Base-by-base conservation (phyloP, 306 rosid species). In the Lathyrus sativus region DNA sequence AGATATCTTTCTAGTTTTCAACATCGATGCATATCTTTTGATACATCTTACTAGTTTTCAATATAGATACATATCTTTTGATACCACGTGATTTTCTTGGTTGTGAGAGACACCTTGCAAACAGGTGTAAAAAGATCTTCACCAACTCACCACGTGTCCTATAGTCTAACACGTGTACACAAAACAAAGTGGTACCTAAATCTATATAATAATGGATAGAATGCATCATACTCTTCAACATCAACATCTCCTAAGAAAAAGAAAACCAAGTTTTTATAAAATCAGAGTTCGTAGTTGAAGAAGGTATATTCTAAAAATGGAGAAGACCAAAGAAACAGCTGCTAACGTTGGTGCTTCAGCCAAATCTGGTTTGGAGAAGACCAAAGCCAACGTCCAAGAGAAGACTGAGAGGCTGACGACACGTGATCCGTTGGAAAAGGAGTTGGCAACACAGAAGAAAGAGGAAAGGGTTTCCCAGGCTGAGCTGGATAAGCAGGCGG, bases 271-370 rank as follows among this genome's bases (percentile, higher is more conserved):
- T 6, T 26, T 3, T 26, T 33, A 33, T 33, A 33, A 33, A 33
- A 33, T 33, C 38, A 6, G 38, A 33, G 9, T 33, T 33, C 9
- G 1, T 33, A 2, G 10, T 70, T 70, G 44, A 39, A 39, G 35
- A 22, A 61, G 17, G 13, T 5, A 7, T 7, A 9, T 44, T 12
- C 6, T 4, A 13, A 78, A 78, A 82, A 89, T 81, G 91, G 84
- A 90, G 78, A 31, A 89, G 87, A 46, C n/a, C 31, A 51, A 85
- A 81, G 83, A 83, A 79, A 71, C 83, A 0, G 87, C 84, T 2
- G 86, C 91, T 12, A 86, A 92, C 44, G 9, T 84, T 7, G 87
- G 84, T 11, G 96, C 98, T 53, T 88, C 98, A 1, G 96, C 97
- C 3, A 86, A 61, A 61, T 60, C 90, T 18, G 95, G 98, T 69